Conservation (phyloP, 495 filamentous ascomycete species). For the Hyaloscypha bicolor region DNA sequence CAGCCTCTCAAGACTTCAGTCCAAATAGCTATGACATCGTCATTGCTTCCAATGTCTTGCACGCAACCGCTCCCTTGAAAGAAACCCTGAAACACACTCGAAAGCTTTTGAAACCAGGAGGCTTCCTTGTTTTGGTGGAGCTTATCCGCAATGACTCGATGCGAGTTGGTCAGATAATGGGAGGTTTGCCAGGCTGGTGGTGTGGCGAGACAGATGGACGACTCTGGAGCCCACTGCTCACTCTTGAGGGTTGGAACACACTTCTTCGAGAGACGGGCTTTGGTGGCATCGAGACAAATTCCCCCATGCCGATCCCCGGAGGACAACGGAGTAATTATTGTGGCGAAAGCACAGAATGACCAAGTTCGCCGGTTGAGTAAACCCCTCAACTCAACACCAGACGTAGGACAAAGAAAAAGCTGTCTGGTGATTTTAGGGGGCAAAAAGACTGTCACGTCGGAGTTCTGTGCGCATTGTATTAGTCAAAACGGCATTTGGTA, state of each 20-base stretch:
- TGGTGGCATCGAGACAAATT: not conserved
- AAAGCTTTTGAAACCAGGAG: not conserved
- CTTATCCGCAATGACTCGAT: not conserved
- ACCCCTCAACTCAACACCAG: too few species aligned
- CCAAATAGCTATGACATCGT: conserved; percentile 43
- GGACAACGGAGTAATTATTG: too few species aligned
- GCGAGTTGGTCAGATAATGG: conserved; percentile 21
- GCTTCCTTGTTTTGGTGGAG: not conserved
- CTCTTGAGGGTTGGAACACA: not conserved
- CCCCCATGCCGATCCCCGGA: not conserved
- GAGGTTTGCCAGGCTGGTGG: conserved; percentile 22
- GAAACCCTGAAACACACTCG: conserved; percentile 11
- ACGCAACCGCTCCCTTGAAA: conserved; percentile 29
- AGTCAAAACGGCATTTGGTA: too few species aligned
- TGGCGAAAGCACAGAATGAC: too few species aligned
- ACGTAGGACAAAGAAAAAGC: too few species aligned
- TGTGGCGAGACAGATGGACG: not conserved
- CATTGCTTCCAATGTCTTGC: conserved; percentile 43
- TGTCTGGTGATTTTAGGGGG: too few species aligned
- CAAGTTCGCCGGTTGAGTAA: too few species aligned
- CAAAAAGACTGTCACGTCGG: too few species aligned
- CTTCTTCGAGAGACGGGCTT: not conserved
- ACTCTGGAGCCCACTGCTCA: not conserved
- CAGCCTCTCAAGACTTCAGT: conserved; percentile 41
- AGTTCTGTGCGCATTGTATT: too few species aligned